Base-by-base conservation (phyloP, 2,329 filamentous ascomycete genomes). In the Alternaria triticimaculans region DNA sequence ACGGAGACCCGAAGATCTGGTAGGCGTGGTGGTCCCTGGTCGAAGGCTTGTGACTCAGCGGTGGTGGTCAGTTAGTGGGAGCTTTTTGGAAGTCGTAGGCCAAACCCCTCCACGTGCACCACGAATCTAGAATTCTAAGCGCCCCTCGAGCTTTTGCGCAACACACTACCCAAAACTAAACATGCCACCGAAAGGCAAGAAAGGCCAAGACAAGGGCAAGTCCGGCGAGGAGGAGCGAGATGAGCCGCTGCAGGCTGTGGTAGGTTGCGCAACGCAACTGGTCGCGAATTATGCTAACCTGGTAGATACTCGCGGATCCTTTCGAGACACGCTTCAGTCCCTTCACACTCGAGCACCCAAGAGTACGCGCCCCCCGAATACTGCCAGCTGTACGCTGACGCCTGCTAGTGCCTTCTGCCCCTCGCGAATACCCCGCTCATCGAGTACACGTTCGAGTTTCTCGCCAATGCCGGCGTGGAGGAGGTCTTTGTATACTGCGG, bases 381-480 rank as follows among this genome's bases (percentile, higher is more conserved):
- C n/a, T 58, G 44, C 28, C 26, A 23, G 53, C 44, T 26, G 41
- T 21, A 54, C 62, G 41, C 76, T 79, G 66, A 79, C 62, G 48
- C 44, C 50, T 57, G 55, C 51, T 74, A 96, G 92, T 98, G 96
- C 84, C 90, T 99, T 30, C 86, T 99, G 7, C 94, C 95, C 11
- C 87, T 99, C 64, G 96, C 93, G 64, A 98, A 98, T 80, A 94
- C 91, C 2, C 95, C 96, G 37, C 85, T 99, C 67, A 97, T 99
- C 82, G 96, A 99, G 81, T 98, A 99, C 80, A 98, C 95, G 5
- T 89, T 98, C 74, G 94, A 98, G 77, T 98, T 97, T 75, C 89
- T 99, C 1, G 94, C 94, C 68, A 95, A 95, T 86, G 94, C 96
- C 62, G 94, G 94, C 62, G 94, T 98, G n/a, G 90, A 96, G 72